Evolutionary conservation across 2,329 filamentous ascomycete genomes (phyloP).

Genomic region (Harringtonia aguacate): DNA sequence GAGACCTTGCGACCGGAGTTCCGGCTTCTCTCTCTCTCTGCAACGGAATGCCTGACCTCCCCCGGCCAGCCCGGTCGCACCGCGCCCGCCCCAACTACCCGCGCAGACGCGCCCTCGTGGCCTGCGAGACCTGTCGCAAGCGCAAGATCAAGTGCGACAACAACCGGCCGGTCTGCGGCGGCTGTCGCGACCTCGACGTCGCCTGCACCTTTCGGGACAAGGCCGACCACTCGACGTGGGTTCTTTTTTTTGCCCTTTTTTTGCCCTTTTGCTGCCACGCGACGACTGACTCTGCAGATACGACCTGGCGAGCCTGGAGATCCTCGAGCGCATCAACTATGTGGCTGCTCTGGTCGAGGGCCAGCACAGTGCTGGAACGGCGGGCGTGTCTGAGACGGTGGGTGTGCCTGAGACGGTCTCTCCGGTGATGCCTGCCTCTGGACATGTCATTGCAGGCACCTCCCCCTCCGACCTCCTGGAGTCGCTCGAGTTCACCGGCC

Average conservation of each 20-base stretch:
- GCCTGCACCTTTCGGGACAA: conserved; percentile 10
- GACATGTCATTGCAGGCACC: not conserved
- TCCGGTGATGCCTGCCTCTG: too few relatives aligned
- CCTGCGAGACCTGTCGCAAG: conserved; percentile 12
- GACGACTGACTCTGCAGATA: too few relatives aligned
- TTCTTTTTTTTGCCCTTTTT: too few relatives aligned
- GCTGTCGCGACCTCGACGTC: conserved; percentile 11
- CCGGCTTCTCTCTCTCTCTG: too few relatives aligned
- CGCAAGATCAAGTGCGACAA: conserved; percentile 16
- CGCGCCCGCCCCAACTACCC: conserved; percentile 1
- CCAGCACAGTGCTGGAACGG: too few relatives aligned
- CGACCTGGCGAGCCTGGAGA: conserved; percentile 16
- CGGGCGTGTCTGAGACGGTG: too few relatives aligned
- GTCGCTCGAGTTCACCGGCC: not conserved
- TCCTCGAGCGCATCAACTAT: conserved; percentile 13
- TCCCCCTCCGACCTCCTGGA: not conserved
- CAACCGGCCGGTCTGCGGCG: conserved; percentile 13
- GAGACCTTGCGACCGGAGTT: too few relatives aligned
- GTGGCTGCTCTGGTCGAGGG: not conserved
- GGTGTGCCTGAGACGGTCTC: too few relatives aligned
- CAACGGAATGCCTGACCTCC: too few relatives aligned
- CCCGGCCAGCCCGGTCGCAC: too few relatives aligned
- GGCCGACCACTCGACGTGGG: not conserved
- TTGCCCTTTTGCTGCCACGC: too few relatives aligned
- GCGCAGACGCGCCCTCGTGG: conserved; percentile 13